Conservation (phyloP, 495 filamentous ascomycete species). For the Aspergillus biplanus region DNA sequence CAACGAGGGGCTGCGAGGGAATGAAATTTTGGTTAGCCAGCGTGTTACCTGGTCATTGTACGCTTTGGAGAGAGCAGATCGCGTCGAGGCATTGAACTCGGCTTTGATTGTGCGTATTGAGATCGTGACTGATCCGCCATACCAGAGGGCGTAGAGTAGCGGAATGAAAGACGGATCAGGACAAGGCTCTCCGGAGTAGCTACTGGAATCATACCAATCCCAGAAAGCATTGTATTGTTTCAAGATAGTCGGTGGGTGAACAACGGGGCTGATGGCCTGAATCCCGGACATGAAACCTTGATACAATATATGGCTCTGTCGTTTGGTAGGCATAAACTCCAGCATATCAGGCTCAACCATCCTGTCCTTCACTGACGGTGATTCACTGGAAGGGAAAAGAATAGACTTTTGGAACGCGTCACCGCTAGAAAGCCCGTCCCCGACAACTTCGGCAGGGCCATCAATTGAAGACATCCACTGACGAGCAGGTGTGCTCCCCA, state of each 20-base stretch:
- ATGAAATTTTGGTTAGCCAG: slow-evolving; percentile 49
- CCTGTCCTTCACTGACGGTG: slow-evolving; percentile 40
- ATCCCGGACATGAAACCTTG: slow-evolving; percentile 53
- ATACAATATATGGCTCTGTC: slow-evolving; percentile 53
- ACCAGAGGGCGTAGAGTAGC: slow-evolving; percentile 53
- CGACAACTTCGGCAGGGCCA: slow-evolving; percentile 10
- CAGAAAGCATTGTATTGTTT: slow-evolving; percentile 50
- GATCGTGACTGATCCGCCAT: slow-evolving; percentile 50
- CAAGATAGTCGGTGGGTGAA: slow-evolving; percentile 49
- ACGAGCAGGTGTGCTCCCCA: slow-evolving; percentile 14
- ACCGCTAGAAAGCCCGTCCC: slow-evolving; percentile 17
- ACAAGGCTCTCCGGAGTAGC: slow-evolving; percentile 47
- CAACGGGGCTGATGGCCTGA: slow-evolving; percentile 49
- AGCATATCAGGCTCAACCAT: slow-evolving; percentile 50
- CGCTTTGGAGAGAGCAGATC: slow-evolving; percentile 40
- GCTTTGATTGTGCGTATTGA: slow-evolving; percentile 49
- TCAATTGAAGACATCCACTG: slow-evolving; percentile 33
- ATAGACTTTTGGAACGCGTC: slow-evolving; percentile 44
- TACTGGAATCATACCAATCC: slow-evolving; percentile 53
- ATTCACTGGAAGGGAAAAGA: slow-evolving; percentile 43
- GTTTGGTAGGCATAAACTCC: slow-evolving; percentile 45
- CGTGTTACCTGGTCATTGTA: slow-evolving; percentile 46
- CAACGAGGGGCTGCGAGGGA: slow-evolving; percentile 50
- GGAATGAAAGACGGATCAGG: slow-evolving; percentile 50
- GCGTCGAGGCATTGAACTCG: slow-evolving; percentile 44